Evolutionary conservation across 164 flowering plant species (phyloP), one percentile per base, ranked within the genome.

Genomic region (Vitis rotundifolia): DNA sequence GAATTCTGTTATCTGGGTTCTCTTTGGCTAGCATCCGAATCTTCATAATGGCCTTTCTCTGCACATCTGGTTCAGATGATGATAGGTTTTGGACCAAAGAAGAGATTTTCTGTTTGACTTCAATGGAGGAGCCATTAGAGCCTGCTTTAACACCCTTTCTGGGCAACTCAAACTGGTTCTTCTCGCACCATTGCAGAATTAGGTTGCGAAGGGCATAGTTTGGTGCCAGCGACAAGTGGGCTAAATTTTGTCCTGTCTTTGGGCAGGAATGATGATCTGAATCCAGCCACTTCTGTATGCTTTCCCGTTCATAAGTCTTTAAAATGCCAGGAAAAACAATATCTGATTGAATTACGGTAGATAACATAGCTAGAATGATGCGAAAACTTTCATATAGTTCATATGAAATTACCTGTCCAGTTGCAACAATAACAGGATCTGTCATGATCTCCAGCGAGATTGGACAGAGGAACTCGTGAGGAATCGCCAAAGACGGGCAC

Each of bases 401-500:
- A 37, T 37, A 37, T 37, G 44, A 37, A 6, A 37, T 37, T 37
- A 37, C 44, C 44, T 37, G 44, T 37, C 44, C 83, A 8, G 80
- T 80, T n/a, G 80, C 73, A n/a, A 77, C 77, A 59, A 80, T 80
- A n/a, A 80, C 83, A 51, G 83, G 83, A 70, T 80, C 83, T 10
- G 70, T 73, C 83, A 80, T 80, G 61, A 80, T 69, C 69, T 80
- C 83, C 5, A 80, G 64, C 11, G 83, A 61, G 48, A 80, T 75
- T 4, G 83, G 83, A 60, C 83, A 80, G 19, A 75, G 76, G 67
- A 80, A 80, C n/a, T 80, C 83, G 37, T 80, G 63, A 29, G 83
- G 83, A 12, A 77, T 69, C 1, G 57, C 44, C 28, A 61, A 64
- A 65, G 81, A 73, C 1, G 60, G 71, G 49, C 66, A 72, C 65